These are phyloP conservation scores for Pseudonitzschia multiseries DNA, from an alignment of 108 stramenopile genomes.

Conservation along the genomic window DNA sequence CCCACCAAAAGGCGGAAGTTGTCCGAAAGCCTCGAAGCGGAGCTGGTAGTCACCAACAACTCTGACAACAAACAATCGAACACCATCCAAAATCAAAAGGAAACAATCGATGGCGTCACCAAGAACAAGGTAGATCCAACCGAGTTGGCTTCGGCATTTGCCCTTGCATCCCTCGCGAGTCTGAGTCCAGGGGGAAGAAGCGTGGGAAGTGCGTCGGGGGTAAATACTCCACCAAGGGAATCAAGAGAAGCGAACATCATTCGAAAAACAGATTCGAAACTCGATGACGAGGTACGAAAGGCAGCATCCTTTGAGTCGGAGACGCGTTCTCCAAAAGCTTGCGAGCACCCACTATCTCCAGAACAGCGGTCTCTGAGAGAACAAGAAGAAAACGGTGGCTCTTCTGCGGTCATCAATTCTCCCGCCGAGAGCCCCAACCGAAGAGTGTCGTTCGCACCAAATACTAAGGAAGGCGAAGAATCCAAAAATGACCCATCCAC, in stretches of 20 bases:
- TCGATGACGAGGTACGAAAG: constrained; percentile 12
- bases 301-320: constrained; percentile 26
- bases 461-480: constrained; percentile 13
- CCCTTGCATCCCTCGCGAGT: constrained; percentile 35
- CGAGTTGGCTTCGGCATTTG: constrained; percentile 43
- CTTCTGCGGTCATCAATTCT: constrained; percentile 5
- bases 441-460: constrained; percentile 38
- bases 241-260: constrained; percentile 5
- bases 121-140: constrained; percentile 30
- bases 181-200: constrained; percentile 1
- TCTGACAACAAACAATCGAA: neutral
- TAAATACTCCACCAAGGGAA: constrained; percentile 7
- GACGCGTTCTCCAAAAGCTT: constrained; percentile 27
- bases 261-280: neutral
- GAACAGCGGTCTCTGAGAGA: constrained; percentile 27
- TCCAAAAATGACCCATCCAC: neutral
- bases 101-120: neutral
- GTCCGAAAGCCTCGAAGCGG: neutral
- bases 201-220: neutral
- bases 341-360: constrained; percentile 9
- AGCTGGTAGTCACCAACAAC: neutral
- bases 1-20: neutral
- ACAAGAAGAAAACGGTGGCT: neutral
- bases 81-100: neutral
- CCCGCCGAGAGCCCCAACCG: neutral